Percentiles rank a stretch among this genome's conserved stretches.
Evolutionary conservation across 768 basidiomycete species (phyloP).

Genomic region (Leccinum incarnatum): DNA sequence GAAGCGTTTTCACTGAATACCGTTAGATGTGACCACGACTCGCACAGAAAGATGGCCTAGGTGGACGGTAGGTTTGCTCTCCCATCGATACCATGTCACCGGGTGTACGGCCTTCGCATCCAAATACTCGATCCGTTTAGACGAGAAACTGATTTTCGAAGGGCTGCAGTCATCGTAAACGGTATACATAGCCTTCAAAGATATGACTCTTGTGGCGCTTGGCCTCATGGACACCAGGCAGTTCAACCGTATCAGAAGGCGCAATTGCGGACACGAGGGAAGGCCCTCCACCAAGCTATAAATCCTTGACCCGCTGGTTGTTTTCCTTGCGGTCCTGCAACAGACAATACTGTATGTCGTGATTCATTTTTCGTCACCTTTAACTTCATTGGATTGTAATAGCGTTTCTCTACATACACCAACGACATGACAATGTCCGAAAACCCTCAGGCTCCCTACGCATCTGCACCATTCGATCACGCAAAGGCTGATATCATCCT

Average conservation of each 20-base stretch:
- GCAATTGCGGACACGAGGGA: too few species aligned
- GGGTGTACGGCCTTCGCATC: not conserved
- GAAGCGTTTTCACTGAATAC: not conserved
- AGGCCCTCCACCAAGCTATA: not conserved
- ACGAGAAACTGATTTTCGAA: not conserved
- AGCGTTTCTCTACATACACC: not conserved
- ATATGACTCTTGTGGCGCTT: too few species aligned
- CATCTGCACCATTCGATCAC: slow-evolving; percentile 23
- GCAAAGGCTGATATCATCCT: slow-evolving; percentile 23
- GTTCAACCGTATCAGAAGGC: too few species aligned
- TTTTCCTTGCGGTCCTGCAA: not conserved
- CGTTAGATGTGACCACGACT: not conserved
- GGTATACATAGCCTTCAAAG: too few species aligned
- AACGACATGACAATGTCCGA: not conserved
- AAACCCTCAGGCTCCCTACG: not conserved
- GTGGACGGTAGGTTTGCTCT: not conserved
- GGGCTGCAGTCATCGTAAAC: too few species aligned
- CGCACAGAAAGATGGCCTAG: too few species aligned
- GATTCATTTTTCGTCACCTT: too few species aligned
- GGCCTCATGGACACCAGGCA: not conserved
- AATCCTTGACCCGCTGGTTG: not conserved
- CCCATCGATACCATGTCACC: not conserved
- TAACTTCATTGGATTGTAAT: not conserved
- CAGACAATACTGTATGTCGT: not conserved
- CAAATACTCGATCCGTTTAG: not conserved